Evolutionary conservation across 2,329 filamentous ascomycete genomes (phyloP), one percentile per base, ranked within the genome.

Genomic region (Thielaviopsis ethacetica): DNA sequence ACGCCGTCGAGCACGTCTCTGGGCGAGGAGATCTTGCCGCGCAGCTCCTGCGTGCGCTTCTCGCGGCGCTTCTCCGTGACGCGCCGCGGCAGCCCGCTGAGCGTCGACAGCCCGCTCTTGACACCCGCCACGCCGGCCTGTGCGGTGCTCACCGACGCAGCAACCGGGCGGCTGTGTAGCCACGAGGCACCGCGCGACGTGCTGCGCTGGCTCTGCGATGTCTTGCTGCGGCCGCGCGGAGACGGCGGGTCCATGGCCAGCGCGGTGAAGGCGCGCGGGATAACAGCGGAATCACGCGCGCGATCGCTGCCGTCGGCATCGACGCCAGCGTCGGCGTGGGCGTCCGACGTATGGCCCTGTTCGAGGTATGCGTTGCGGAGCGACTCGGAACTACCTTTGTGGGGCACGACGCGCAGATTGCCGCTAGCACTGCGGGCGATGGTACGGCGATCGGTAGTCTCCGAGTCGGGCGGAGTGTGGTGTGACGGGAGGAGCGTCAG

Each of bases 371-470:
- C 63, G 19, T 64, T 63, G n/a, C 63, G 61, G 34, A 77, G 62
- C 2, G 75, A 76, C 44, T 76, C 73, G 21, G 70, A 62, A 63
- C 78, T 82, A 34, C 72, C 71, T 6, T 75, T 73, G 58, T 78
- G 75, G 62, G 73, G 74, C 68, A 84, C 76, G 0, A 84, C 80
- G 13, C 79, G 73, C 56, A 84, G 67, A 62, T 77, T 83, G 1
- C 81, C 81, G 63, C 80, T 83, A 4, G 77, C 72, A 6, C 78
- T 81, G 55, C 80, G 75, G 53, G 75, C 74, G 61, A 84, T 81
- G 1, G 76, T 83, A 26, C 80, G 75, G 3, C 80, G 76, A 49
- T 83, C 77, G 0, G 73, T 71, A 2, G 69, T 69, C 30, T 70
- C 66, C 26, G 65, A 67, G 15, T 72, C 69, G 57, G 62, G 63